These are phyloP conservation scores for Pythium sukuiense DNA, from an alignment of 352 stramenopile species.

Conservation along the genomic window DNA sequence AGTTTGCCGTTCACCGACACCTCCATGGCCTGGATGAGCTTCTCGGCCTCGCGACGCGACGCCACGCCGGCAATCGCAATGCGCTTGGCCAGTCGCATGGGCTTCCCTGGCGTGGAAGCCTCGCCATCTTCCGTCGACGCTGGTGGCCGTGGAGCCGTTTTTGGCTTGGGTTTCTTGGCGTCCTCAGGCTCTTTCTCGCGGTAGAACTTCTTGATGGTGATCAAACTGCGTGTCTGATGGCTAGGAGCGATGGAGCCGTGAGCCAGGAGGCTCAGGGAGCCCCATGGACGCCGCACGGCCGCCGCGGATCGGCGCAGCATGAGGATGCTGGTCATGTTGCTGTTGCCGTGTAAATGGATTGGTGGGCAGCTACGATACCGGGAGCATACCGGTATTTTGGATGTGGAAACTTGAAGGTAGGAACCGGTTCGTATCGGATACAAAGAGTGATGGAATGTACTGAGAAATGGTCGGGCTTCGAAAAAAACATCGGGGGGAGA, in stretches of 20 bases:
- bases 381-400: constrained; percentile 3
- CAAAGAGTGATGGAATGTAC: neutral
- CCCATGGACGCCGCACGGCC: constrained; percentile 2
- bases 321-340: constrained; percentile 7
- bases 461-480: neutral
- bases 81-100: constrained; percentile 73
- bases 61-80: constrained; percentile 83
- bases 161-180: constrained; percentile 15
- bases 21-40: constrained; percentile 65
- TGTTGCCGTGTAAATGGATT: constrained; percentile 7
- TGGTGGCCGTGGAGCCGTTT: neutral
- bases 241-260: neutral
- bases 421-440: neutral
- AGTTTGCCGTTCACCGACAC: constrained; percentile 79
- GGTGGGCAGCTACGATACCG: neutral
- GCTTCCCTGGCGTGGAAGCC: constrained; percentile 7
- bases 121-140: neutral
- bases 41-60: constrained; percentile 83
- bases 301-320: constrained; percentile 10
- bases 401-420: neutral
- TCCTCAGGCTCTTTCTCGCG: constrained; percentile 13
- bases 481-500: no score
- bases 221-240: constrained; percentile 28
- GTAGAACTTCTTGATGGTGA: constrained; percentile 57
- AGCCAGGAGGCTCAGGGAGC: neutral